Percentiles rank a stretch among this genome's conserved stretches.
Conservation (phyloP, 306 rosid genomes). For the Cucurbita maxima region DNA sequence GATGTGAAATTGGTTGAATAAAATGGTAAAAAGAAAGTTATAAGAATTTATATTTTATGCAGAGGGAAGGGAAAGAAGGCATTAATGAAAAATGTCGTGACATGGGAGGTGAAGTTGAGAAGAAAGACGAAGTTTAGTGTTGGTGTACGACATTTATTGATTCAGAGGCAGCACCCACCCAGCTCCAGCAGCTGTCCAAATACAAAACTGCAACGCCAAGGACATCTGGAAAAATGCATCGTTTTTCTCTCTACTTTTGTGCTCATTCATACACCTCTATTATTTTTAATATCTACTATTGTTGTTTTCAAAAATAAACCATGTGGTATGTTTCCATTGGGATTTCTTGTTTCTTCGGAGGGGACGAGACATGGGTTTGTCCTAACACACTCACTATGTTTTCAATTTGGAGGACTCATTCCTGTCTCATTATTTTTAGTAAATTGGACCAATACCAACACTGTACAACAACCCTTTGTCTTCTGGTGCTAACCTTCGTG, state of each 20-base stretch:
- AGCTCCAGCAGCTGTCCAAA: background rate
- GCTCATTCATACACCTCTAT: background rate
- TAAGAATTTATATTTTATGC: too few species aligned
- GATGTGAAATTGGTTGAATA: too few species aligned
- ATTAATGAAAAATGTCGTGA: background rate
- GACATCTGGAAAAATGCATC: constrained; percentile 1
- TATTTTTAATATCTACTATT: background rate
- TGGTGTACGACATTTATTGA: background rate
- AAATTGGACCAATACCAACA: background rate
- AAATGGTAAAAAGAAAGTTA: too few species aligned
- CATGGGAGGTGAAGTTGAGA: background rate
- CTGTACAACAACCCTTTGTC: too few species aligned
- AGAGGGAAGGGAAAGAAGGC: too few species aligned
- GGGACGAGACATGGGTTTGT: background rate
- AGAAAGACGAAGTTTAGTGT: background rate
- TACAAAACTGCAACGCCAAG: constrained; percentile 7
- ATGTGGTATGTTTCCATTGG: background rate
- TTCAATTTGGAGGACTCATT: background rate
- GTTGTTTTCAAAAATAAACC: too few species aligned
- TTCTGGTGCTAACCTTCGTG: too few species aligned
- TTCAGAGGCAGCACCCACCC: background rate
- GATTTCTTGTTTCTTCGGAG: constrained; percentile 2
- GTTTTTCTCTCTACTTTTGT: background rate
- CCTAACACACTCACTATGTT: background rate
- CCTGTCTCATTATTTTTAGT: background rate